Evolutionary conservation across 2,329 filamentous ascomycete species (phyloP), one percentile per base, ranked within the genome.

Genomic region (Trichoderma sp.): DNA sequence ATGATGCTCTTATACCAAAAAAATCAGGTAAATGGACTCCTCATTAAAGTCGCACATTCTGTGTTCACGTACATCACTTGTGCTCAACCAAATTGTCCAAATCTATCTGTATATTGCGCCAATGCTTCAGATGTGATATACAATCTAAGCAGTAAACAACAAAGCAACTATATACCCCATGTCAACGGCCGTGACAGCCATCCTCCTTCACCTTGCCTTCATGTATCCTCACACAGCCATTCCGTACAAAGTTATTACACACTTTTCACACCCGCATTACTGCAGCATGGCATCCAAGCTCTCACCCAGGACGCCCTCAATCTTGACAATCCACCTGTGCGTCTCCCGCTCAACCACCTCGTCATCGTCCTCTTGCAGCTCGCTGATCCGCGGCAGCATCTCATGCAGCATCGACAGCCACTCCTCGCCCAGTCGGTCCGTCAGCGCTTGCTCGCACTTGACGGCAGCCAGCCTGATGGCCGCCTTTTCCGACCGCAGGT

Each of bases 371-470:
- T 99, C 95, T 79, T 97, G 90, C 73, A 97, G 77, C 80, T 99
- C 95, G 73, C 92, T 96, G 71, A 99, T 97, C 69, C 94, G 92
- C 21, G 96, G 94, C 75, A 99, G 79, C 90, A 97, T 98, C 83
- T 99, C 95, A 0, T 94, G 92, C 74, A 98, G 77, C 80, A 96
- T 85, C 1, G 88, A 86, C 66, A 99, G 79, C 95, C 95, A 99
- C 74, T 99, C 95, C 76, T 98, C 93, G 66, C 93, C 93, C 28
- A 98, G 79, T 55, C 86, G 83, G 70, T 90, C 87, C 14, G 93
- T 96, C 68, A 98, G 81, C 15, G 84, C 85, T 74, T 93, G 90
- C 79, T 98, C 87, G 70, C 90, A 90, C 77, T 88, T 88, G 43
- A 99, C 89, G 0, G 92, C 92, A 1, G 91, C 92, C 41, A 98